These are phyloP conservation scores for Phytophthora aleatoria DNA, from an alignment of 352 stramenopile species.

Conservation along the genomic window DNA sequence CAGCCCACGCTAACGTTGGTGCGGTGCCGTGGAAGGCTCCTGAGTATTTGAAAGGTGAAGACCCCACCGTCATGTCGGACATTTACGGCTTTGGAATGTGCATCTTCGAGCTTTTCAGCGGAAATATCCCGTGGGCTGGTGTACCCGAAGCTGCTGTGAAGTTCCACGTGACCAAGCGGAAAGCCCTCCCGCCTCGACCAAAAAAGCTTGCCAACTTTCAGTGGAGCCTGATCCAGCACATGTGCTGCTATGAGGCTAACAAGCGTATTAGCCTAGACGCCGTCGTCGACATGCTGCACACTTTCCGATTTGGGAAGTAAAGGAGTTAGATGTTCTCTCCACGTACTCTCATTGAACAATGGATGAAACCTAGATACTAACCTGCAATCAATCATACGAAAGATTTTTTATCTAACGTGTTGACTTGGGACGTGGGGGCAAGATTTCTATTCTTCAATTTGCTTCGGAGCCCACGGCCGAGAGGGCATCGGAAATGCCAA, in stretches of 20 bases:
- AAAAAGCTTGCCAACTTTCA: conserved; percentile 19
- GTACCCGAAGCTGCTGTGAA: conserved; percentile 32
- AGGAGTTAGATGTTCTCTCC: not conserved
- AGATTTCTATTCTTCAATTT: too few species aligned
- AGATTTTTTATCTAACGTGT: too few species aligned
- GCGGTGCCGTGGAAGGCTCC: conserved; percentile 40
- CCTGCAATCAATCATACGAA: too few species aligned
- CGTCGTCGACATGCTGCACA: conserved; percentile 34
- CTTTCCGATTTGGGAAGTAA: conserved; percentile 17
- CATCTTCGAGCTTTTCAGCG: conserved; percentile 36
- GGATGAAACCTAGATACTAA: too few species aligned
- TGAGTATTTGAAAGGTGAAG: conserved; percentile 19
- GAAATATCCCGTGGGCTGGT: conserved; percentile 29
- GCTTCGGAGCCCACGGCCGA: too few species aligned
- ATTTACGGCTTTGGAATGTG: conserved; percentile 43
- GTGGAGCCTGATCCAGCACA: conserved; percentile 38
- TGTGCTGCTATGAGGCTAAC: conserved; percentile 32
- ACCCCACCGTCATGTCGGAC: conserved; percentile 29
- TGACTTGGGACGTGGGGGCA: too few species aligned
- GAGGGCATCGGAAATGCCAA: too few species aligned
- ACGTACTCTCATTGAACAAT: too few species aligned
- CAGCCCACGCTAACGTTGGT: conserved; percentile 8
- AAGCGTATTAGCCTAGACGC: conserved; percentile 26
- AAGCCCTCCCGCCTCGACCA: conserved; percentile 22
- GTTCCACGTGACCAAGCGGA: conserved; percentile 32